These are phyloP conservation scores for Beverwykella pulmonaria DNA, from an alignment of 495 filamentous ascomycete genomes.

Conservation along the genomic window DNA sequence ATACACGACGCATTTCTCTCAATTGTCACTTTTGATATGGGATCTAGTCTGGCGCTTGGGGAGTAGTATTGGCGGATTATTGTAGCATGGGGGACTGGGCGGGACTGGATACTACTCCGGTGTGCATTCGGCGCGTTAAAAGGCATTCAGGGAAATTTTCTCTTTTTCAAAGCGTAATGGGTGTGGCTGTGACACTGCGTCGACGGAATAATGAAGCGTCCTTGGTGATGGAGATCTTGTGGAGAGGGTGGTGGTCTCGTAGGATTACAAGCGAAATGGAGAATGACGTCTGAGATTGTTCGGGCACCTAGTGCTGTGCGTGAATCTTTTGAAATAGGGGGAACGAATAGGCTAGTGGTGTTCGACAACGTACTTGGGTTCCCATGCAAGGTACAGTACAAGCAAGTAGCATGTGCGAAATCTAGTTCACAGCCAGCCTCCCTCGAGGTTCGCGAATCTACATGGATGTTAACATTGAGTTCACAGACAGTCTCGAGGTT, in stretches of 20 bases:
- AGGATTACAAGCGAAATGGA: neutral
- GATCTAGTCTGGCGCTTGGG: conserved; percentile 9
- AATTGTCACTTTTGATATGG: conserved; percentile 24
- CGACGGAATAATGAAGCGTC: neutral
- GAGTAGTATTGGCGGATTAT: conserved; percentile 17
- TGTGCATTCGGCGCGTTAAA: conserved; percentile 11
- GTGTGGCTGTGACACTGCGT: neutral
- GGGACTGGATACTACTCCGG: conserved; percentile 5
- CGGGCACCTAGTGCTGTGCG: neutral
- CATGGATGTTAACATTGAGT: too few relatives aligned
- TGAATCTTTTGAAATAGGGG: neutral
- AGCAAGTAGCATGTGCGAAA: too few relatives aligned
- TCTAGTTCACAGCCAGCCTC: too few relatives aligned
- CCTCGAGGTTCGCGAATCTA: too few relatives aligned
- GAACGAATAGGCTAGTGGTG: neutral
- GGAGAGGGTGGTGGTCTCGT: neutral
- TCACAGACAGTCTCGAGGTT: too few relatives aligned
- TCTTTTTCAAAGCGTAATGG: neutral
- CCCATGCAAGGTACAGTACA: too few relatives aligned
- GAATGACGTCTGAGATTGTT: neutral
- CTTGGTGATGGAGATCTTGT: neutral
- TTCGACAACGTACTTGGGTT: too few relatives aligned
- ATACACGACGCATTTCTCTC: conserved; percentile 10
- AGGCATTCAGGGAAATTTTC: neutral
- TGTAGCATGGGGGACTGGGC: neutral